Percentiles rank a stretch among this genome's conserved stretches.
Conservation (phyloP, 2,329 filamentous ascomycete genomes). For the Pseudomassariella vexata region DNA sequence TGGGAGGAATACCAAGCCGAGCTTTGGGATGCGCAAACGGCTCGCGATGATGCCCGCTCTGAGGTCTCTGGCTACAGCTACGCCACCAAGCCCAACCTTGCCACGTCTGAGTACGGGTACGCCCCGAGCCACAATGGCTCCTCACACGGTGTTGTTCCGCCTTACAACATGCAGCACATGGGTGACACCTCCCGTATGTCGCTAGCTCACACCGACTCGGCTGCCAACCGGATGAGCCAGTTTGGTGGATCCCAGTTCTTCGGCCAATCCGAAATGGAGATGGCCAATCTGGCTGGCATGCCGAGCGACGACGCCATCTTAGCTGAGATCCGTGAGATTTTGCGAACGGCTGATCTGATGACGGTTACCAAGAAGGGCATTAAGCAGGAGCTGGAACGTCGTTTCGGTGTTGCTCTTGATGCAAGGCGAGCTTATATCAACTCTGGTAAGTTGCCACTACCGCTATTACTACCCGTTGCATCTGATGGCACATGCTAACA, state of each 20-base stretch:
- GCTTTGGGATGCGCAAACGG: conserved; percentile 89
- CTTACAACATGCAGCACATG: conserved; percentile 31
- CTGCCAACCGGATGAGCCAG: conserved; percentile 53
- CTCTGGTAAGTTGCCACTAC: conserved; percentile 59
- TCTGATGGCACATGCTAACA: conserved; percentile 1
- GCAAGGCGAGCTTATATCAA: conserved; percentile 90
- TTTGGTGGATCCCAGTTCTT: conserved; percentile 56
- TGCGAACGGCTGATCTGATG: conserved; percentile 91
- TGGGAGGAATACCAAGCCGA: conserved; percentile 99
- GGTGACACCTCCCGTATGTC: conserved; percentile 58
- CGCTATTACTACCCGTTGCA: too few relatives aligned
- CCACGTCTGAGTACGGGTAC: conserved; percentile 65
- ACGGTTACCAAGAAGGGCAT: conserved; percentile 98
- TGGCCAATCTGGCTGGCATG: conserved; percentile 67
- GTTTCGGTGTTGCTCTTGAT: conserved; percentile 83
- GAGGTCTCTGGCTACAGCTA: conserved; percentile 94
- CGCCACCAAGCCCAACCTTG: conserved; percentile 67
- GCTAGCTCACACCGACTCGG: conserved; percentile 68
- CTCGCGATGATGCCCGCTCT: conserved; percentile 75
- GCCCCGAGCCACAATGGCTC: conserved; percentile 52
- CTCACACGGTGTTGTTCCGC: conserved; percentile 39
- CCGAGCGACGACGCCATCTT: conserved; percentile 86
- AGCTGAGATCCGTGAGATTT: conserved; percentile 89
- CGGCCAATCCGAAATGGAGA: conserved; percentile 63
- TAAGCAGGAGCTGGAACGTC: conserved; percentile 84